Base-by-base conservation (phyloP, 2,329 filamentous ascomycete genomes). In the Gyromitra esculenta region DNA sequence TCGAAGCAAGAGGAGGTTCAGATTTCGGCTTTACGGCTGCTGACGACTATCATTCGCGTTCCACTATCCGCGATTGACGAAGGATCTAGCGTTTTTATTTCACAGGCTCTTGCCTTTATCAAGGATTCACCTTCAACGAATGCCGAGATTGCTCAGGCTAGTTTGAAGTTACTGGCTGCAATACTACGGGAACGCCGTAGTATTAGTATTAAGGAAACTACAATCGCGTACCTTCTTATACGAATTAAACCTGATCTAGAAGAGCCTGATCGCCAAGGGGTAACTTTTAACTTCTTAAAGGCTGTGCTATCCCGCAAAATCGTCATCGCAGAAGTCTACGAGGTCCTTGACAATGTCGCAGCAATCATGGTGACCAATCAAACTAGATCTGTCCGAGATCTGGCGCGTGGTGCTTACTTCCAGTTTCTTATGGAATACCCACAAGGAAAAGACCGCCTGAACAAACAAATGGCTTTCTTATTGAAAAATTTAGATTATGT, bases 331-430 rank as follows among this genome's bases (percentile, higher is more conserved):
- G 88, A 91, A 54, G 90, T 99, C 39, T 99, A 99, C 82, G 95
- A 98, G 82, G 91, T 92, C 7, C 88, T 97, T 78, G 96, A 99
- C 82, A 91, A 94, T 81, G 91, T 97, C 39, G 93, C 93, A 60
- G 91, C 89, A 2, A 91, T 97, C 83, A 98, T 98, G 94, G 92
- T 99, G 73, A 97, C 92, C 57, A 98, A 98, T 82, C 93, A 97
- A 78, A 94, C 96, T 80, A 91, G 92, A 80, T 90, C 92, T 79
- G 95, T 95, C 1, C 89, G 96, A 67, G 93, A 97, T 82, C 86
- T 97, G 48, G 94, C 95, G 13, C 88, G 96, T 73, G 93, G 93
- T 21, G 91, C 93, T 13, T 99, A 96, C 84, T 91, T 97, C 83
- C 93, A 97, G 80, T 99, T 99, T 84, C 86, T 99, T 72, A 89